Percentiles rank a stretch among this genome's conserved stretches.
Conservation (phyloP, 2,329 filamentous ascomycete species). For the Aspergillus quadricinctus region DNA sequence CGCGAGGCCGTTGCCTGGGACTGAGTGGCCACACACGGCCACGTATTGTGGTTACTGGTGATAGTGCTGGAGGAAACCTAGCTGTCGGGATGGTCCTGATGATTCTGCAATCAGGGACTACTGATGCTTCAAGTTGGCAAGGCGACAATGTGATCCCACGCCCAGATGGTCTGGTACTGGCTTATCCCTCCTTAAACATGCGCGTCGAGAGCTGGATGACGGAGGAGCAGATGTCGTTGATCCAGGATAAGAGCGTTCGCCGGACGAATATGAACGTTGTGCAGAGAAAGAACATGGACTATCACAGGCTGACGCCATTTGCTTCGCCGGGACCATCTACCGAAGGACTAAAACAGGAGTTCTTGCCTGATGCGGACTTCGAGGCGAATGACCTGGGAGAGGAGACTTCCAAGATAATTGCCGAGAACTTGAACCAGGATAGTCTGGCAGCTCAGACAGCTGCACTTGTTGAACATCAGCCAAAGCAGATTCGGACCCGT, state of each 20-base stretch:
- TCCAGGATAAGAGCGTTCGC: constrained; percentile 74
- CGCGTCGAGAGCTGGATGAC: constrained; percentile 99
- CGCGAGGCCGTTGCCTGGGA: constrained; percentile 69
- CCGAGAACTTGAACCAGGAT: constrained; percentile 26
- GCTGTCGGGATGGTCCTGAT: constrained; percentile 79
- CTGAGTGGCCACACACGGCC: constrained; percentile 63
- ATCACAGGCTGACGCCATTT: constrained; percentile 69
- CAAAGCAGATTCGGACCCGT: constrained; percentile 65
- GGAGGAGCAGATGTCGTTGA: constrained; percentile 93
- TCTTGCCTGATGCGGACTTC: constrained; percentile 11
- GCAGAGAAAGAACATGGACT: constrained; percentile 81
- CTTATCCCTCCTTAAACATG: constrained; percentile 91
- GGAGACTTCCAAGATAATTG: constrained; percentile 19
- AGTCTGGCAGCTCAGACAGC: constrained; percentile 35
- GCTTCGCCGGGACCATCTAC: constrained; percentile 76
- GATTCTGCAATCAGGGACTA: constrained; percentile 71
- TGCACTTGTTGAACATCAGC: constrained; percentile 34
- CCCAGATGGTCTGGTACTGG: constrained; percentile 75
- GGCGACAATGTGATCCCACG: constrained; percentile 60
- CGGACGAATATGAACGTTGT: constrained; percentile 75
- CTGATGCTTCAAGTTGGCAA: constrained; percentile 52
- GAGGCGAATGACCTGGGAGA: constrained; percentile 18
- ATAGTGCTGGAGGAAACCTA: constrained; percentile 79
- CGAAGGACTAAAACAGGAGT: constrained; percentile 47
- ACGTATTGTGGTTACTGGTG: constrained; percentile 68